Evolutionary conservation across 768 basidiomycete genomes (phyloP).

Genomic region (Pholiota molesta): DNA sequence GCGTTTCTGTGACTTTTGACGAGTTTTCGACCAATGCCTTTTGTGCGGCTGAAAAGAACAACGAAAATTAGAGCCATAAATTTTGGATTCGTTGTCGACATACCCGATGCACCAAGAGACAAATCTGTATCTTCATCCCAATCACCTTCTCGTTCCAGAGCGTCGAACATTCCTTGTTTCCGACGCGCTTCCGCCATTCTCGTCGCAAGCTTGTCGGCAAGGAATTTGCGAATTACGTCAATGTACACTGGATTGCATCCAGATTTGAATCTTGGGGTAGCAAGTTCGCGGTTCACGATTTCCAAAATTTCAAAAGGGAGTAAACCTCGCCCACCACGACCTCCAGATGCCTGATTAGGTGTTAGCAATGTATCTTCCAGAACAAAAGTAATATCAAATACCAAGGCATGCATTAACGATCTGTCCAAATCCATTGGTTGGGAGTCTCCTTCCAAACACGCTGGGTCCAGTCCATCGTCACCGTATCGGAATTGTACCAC

Average conservation of each 20-base stretch:
- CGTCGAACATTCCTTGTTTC: slow-evolving; percentile 82
- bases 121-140: slow-evolving; percentile 82
- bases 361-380: not conserved
- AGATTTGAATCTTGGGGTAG: slow-evolving; percentile 56
- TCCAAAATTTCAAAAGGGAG: slow-evolving; percentile 87
- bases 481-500: slow-evolving; percentile 98
- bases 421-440: slow-evolving; percentile 90
- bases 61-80: not conserved
- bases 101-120: slow-evolving; percentile 74
- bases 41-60: slow-evolving; percentile 51
- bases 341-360: slow-evolving; percentile 58
- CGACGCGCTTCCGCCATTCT: slow-evolving; percentile 69
- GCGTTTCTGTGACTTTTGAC: slow-evolving; percentile 83
- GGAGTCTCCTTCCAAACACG: slow-evolving; percentile 93
- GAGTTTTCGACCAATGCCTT: slow-evolving; percentile 85
- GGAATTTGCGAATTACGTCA: slow-evolving; percentile 68
- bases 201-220: slow-evolving; percentile 65
- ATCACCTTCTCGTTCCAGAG: slow-evolving; percentile 69
- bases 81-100: slow-evolving; percentile 21
- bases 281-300: slow-evolving; percentile 66
- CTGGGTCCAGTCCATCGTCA: slow-evolving; percentile 96
- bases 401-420: slow-evolving; percentile 84
- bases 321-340: slow-evolving; percentile 62
- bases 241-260: slow-evolving; percentile 78
- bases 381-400: slow-evolving; percentile 33